These are phyloP conservation scores for Plasmodium malariae DNA, from an alignment of 169 alveolate species.

Conservation along the genomic window DNA sequence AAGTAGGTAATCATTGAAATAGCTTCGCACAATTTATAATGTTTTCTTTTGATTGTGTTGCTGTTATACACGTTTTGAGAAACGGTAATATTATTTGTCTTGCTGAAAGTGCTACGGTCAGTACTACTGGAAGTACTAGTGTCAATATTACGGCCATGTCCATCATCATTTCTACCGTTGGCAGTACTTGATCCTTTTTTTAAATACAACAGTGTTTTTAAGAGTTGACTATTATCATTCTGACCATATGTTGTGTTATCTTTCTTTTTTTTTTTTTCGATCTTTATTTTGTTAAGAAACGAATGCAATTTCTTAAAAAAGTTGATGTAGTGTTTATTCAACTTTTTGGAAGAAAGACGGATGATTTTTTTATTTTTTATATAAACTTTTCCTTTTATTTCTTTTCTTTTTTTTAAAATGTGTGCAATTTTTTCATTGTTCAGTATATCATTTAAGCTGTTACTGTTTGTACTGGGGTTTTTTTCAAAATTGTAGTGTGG, in stretches of 20 bases:
- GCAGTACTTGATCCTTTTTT: conserved; percentile 9
- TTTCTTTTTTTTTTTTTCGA: not conserved
- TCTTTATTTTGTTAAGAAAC: conserved; percentile 11
- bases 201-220: conserved; percentile 44
- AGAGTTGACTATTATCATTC: too few relatives aligned
- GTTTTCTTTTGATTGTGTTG: not conserved
- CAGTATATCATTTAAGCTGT: not conserved
- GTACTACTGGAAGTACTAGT: too few relatives aligned
- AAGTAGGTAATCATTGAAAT: conserved; percentile 34
- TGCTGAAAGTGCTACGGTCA: too few relatives aligned
- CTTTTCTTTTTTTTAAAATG: conserved; percentile 22
- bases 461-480: not conserved
- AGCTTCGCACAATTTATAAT: conserved; percentile 10
- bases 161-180: not conserved
- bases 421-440: conserved; percentile 8
- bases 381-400: conserved; percentile 25
- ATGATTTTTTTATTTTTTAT: conserved; percentile 13
- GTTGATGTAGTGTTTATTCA: conserved; percentile 11
- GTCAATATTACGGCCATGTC: too few relatives aligned
- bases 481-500: conserved; percentile 23
- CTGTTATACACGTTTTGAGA: too few relatives aligned
- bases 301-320: conserved; percentile 9
- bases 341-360: conserved; percentile 37
- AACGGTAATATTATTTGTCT: too few relatives aligned
- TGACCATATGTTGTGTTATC: not conserved